Evolutionary conservation across 148 eudicot species (phyloP).

Genomic region (Rhododendron molle): DNA sequence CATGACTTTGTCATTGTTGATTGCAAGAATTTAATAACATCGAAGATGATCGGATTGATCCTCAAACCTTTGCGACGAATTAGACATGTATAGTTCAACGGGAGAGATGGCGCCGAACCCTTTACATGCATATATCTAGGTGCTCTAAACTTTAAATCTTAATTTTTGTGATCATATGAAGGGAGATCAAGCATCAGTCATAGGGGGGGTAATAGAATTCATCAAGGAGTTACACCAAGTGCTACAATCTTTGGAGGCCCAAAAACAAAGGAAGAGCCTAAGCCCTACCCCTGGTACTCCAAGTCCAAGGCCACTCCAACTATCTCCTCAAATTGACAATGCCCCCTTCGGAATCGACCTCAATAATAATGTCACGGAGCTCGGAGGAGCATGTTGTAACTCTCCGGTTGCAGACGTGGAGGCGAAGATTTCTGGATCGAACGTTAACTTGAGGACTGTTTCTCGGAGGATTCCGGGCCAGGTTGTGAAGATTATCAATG

Average conservation of each 20-base stretch:
- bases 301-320: conserved; percentile 50
- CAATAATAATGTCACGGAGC: conserved; percentile 37
- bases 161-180: conserved; percentile 8
- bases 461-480: conserved; percentile 67
- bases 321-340: conserved; percentile 31
- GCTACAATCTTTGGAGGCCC: conserved; percentile 64
- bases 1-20: background rate
- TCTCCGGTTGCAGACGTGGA: conserved; percentile 86
- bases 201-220: conserved; percentile 90
- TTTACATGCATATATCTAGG: background rate
- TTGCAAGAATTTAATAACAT: background rate
- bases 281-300: conserved; percentile 82
- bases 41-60: background rate
- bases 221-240: conserved; percentile 91
- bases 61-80: background rate
- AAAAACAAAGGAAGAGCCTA: conserved; percentile 72
- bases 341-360: conserved; percentile 11
- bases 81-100: background rate
- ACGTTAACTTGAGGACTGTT: conserved; percentile 60
- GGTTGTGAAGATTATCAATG: conserved; percentile 52
- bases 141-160: background rate
- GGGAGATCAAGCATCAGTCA: conserved; percentile 98
- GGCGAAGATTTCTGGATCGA: conserved; percentile 83
- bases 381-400: conserved; percentile 76
- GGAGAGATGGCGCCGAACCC: background rate